Conservation (phyloP, 2,329 filamentous ascomycete genomes). For the Clonostachys chloroleuca region DNA sequence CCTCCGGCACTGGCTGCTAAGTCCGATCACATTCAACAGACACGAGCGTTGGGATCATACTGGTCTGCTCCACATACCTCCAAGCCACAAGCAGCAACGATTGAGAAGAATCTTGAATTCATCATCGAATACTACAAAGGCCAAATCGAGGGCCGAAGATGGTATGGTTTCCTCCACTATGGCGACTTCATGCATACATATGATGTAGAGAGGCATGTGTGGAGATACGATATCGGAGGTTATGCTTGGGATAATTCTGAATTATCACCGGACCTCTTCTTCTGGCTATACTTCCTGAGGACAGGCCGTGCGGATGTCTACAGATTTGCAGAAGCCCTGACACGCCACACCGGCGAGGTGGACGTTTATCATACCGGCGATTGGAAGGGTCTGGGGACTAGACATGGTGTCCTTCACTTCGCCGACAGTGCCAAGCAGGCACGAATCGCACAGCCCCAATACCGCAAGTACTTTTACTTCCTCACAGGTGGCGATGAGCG, state of each 20-base stretch:
- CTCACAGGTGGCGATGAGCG: conserved; percentile 53
- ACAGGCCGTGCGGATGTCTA: conserved; percentile 53
- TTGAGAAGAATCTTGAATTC: conserved; percentile 49
- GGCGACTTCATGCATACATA: conserved; percentile 61
- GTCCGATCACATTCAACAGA: conserved; percentile 40
- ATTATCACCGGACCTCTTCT: conserved; percentile 55
- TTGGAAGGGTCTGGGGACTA: conserved; percentile 54
- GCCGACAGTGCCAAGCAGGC: conserved; percentile 57
- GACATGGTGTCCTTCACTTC: conserved; percentile 60
- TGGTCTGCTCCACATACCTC: conserved; percentile 35
- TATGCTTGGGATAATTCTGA: conserved; percentile 64
- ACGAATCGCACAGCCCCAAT: conserved; percentile 51
- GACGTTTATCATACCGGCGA: conserved; percentile 56
- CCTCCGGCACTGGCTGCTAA: conserved; percentile 45
- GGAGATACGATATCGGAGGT: conserved; percentile 59
- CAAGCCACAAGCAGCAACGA: conserved; percentile 21
- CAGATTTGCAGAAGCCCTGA: conserved; percentile 52
- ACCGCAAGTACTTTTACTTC: conserved; percentile 52
- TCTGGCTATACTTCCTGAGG: conserved; percentile 58
- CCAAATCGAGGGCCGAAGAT: conserved; percentile 50
- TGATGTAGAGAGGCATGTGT: conserved; percentile 51
- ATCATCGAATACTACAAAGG: conserved; percentile 48
- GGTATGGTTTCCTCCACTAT: conserved; percentile 60
- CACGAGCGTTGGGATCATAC: conserved; percentile 45
- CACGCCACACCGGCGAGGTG: conserved; percentile 54